A percentile compares a stretch with the other conserved stretches of the same genome.
Conservation (phyloP, 768 basidiomycete species). For the Mycena polygramma region DNA sequence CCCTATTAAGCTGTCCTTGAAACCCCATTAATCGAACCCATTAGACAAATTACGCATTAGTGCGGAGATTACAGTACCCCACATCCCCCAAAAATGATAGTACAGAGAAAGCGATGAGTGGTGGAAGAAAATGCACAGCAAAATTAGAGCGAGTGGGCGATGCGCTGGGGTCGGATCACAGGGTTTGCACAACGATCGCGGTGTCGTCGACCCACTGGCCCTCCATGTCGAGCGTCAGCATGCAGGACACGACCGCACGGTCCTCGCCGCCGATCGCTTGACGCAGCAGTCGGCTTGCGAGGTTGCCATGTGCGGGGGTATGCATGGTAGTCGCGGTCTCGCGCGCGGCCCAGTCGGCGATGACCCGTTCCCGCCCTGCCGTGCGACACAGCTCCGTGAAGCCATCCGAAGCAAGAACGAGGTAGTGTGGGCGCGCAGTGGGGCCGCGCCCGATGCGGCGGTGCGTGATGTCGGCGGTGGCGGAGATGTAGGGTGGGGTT, state of each 20-base stretch:
- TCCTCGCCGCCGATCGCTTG: conserved; percentile 72
- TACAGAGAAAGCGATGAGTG: conserved; percentile 14
- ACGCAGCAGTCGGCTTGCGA: conserved; percentile 71
- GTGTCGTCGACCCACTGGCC: conserved; percentile 79
- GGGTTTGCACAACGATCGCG: conserved; percentile 71
- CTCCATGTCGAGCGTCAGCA: conserved; percentile 75
- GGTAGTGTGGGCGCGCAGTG: conserved; percentile 57
- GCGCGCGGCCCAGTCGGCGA: conserved; percentile 65
- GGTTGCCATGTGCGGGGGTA: conserved; percentile 34
- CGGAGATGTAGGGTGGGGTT: conserved; percentile 77
- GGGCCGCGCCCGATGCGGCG: conserved; percentile 53
- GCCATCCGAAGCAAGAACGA: conserved; percentile 77
- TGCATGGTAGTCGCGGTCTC: conserved; percentile 48
- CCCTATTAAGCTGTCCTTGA: background rate
- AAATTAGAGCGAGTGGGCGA: background rate
- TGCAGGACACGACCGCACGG: conserved; percentile 63
- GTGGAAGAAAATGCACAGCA: conserved; percentile 27
- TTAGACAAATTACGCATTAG: conserved; percentile 10
- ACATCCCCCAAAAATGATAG: conserved; percentile 13
- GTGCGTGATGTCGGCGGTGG: conserved; percentile 74
- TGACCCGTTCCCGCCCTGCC: conserved; percentile 59
- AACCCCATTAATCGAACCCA: background rate
- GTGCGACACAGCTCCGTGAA: conserved; percentile 71
- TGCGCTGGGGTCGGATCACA: conserved; percentile 48
- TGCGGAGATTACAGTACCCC: conserved; percentile 17